Evolutionary conservation across 441 rosid species (phyloP).

Genomic region (Erysimum cheiri): DNA sequence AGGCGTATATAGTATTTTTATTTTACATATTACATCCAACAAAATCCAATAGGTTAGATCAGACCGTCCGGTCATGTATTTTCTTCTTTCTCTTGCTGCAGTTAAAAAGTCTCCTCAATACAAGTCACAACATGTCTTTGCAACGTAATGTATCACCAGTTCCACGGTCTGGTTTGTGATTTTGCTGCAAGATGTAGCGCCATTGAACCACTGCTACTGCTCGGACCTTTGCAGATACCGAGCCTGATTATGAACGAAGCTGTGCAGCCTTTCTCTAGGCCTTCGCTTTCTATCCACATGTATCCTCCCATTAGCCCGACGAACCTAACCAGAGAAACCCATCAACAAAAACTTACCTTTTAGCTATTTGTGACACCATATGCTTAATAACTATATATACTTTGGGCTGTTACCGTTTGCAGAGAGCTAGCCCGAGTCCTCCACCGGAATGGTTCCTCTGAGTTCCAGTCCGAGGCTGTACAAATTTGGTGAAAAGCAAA

Average conservation of each 20-base stretch:
- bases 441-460: slow-evolving; percentile 54
- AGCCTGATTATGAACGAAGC: slow-evolving; percentile 73
- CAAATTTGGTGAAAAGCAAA: slow-evolving; percentile 67
- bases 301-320: slow-evolving; percentile 89
- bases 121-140: slow-evolving; percentile 1
- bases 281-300: slow-evolving; percentile 91
- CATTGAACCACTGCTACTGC: slow-evolving; percentile 42
- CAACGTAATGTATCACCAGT: slow-evolving; percentile 48
- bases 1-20: not conserved
- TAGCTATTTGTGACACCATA: slow-evolving; percentile 26
- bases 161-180: slow-evolving; percentile 55
- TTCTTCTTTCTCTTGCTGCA: slow-evolving; percentile 3
- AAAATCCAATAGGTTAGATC: slow-evolving; percentile 34
- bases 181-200: slow-evolving; percentile 48
- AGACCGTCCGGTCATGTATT: slow-evolving; percentile 23
- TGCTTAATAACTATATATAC: not conserved
- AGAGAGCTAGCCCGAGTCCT: slow-evolving; percentile 92
- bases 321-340: slow-evolving; percentile 57
- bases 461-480: slow-evolving; percentile 60
- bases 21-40: slow-evolving; percentile 40
- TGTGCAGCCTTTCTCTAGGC: slow-evolving; percentile 67
- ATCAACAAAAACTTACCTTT: slow-evolving; percentile 18
- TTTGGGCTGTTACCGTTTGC: slow-evolving; percentile 62
- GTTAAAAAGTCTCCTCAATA: slow-evolving; percentile 11
- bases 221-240: slow-evolving; percentile 56